Conservation (phyloP, 176 grass and related monocot species). For the Metroxylon sagu region DNA sequence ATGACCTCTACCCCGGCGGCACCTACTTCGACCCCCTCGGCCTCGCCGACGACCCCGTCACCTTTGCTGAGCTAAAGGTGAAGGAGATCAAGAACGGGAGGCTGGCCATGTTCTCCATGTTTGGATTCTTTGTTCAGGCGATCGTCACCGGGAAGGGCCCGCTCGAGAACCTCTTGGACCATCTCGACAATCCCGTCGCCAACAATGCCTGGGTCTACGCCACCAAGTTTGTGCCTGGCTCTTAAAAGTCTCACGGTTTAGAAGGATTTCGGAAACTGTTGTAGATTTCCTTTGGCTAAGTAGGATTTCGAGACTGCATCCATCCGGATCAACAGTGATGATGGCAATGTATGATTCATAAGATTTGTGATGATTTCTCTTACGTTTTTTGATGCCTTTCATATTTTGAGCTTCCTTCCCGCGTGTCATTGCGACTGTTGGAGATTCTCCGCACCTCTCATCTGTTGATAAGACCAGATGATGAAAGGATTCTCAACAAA, state of each 20-base stretch:
- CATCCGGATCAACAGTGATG: too few relatives aligned
- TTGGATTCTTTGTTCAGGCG: conserved; percentile 85
- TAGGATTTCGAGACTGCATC: too few relatives aligned
- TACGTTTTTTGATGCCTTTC: too few relatives aligned
- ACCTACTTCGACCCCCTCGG: conserved; percentile 88
- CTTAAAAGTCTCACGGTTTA: conserved; percentile 13
- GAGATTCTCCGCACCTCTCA: too few relatives aligned
- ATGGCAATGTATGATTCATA: too few relatives aligned
- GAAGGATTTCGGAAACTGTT: too few relatives aligned
- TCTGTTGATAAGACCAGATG: too few relatives aligned
- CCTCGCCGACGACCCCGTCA: conserved; percentile 74
- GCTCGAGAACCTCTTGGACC: conserved; percentile 89
- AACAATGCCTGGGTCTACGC: conserved; percentile 97
- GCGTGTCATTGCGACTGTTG: too few relatives aligned
- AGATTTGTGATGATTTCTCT: too few relatives aligned
- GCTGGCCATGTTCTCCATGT: conserved; percentile 98
- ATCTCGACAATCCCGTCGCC: conserved; percentile 74
- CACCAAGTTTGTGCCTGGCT: conserved; percentile 80
- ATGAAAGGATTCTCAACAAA: too few relatives aligned
- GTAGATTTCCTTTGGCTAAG: too few relatives aligned
- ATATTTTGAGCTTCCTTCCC: too few relatives aligned
- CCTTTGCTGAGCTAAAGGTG: conserved; percentile 84
- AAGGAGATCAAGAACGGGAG: conserved; percentile 97
- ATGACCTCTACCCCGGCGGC: conserved; percentile 88
- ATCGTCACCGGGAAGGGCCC: conserved; percentile 92